Percentiles rank a stretch among this genome's conserved stretches.
Evolutionary conservation across 2,329 filamentous ascomycete species (phyloP).

Genomic region (Calonectria naviculata): DNA sequence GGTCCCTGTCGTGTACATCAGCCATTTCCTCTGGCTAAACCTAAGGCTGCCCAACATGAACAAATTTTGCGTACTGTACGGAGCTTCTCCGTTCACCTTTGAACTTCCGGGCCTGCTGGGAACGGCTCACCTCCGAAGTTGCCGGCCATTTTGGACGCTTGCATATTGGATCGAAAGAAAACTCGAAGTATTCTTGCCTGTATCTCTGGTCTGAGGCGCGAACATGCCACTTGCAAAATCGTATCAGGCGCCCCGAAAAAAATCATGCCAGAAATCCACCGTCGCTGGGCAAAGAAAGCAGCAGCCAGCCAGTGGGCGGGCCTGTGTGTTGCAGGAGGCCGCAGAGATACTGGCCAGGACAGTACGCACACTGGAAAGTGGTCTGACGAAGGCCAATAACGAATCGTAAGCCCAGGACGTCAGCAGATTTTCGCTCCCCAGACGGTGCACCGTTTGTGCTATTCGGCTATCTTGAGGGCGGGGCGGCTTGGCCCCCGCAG

Average conservation of each 20-base stretch:
- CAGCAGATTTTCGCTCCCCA: constrained; percentile 23
- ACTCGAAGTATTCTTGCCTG: neutral
- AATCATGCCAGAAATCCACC: constrained; percentile 22
- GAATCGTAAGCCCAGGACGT: constrained; percentile 22
- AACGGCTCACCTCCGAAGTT: neutral
- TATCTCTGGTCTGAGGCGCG: constrained; percentile 16
- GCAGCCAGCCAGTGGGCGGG: neutral
- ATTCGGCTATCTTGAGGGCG: constrained; percentile 20
- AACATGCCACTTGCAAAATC: constrained; percentile 15
- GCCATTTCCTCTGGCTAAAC: neutral
- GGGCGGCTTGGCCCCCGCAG: constrained; percentile 1
- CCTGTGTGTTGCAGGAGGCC: neutral
- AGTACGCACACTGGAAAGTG: constrained; percentile 12
- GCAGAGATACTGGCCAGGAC: neutral
- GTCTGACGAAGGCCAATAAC: constrained; percentile 18
- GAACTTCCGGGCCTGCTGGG: neutral
- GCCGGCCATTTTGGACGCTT: neutral
- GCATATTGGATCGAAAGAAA: neutral
- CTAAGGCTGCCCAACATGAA: neutral
- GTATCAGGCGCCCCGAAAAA: constrained; percentile 22
- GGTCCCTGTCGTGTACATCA: neutral
- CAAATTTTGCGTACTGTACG: neutral
- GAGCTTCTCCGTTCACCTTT: neutral
- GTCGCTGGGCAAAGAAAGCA: neutral
- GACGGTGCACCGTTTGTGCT: neutral